phyloP scores from a whole-genome alignment of 2,329 filamentous ascomycete species.

The Lasiodiplodia citricola region DNA sequence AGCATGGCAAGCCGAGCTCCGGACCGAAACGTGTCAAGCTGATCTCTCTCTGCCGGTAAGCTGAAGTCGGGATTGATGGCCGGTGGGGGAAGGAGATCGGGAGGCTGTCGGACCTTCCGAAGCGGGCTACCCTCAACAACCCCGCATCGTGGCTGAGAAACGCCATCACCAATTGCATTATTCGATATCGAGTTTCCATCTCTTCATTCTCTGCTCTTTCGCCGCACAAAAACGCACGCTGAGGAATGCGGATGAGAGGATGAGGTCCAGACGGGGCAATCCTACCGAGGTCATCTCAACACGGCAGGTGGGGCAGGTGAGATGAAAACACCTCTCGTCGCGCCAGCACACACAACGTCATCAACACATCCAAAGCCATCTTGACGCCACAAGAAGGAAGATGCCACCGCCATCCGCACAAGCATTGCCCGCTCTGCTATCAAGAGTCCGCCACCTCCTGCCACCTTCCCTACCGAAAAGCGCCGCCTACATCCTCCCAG shows the following conservation, averaged over 20 bases:
- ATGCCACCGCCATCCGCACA: neutral
- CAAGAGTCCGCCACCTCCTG: neutral
- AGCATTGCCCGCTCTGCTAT: constrained; percentile 10
- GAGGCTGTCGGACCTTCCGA: neutral
- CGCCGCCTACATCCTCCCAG: constrained; percentile 16
- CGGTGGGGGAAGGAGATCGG: neutral
- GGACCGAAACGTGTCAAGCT: too few species aligned
- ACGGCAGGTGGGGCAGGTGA: neutral
- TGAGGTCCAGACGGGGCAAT: neutral
- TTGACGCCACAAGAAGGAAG: neutral
- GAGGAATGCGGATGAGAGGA: neutral
- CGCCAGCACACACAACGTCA: neutral
- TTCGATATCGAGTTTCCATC: neutral
- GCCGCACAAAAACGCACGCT: neutral
- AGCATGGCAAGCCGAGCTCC: too few species aligned
- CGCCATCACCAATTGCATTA: neutral
- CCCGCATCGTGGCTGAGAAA: neutral
- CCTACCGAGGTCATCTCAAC: neutral
- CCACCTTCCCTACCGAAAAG: constrained; percentile 10
- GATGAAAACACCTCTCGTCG: neutral
- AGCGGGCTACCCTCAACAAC: neutral
- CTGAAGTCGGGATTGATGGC: neutral
- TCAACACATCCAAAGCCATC: neutral
- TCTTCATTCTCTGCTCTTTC: neutral
- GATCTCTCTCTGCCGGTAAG: neutral